A percentile compares a stretch with the other conserved stretches of the same genome.
Conservation (phyloP, 371 early-diverging fungal genomes). For the Mortierella sp. region DNA sequence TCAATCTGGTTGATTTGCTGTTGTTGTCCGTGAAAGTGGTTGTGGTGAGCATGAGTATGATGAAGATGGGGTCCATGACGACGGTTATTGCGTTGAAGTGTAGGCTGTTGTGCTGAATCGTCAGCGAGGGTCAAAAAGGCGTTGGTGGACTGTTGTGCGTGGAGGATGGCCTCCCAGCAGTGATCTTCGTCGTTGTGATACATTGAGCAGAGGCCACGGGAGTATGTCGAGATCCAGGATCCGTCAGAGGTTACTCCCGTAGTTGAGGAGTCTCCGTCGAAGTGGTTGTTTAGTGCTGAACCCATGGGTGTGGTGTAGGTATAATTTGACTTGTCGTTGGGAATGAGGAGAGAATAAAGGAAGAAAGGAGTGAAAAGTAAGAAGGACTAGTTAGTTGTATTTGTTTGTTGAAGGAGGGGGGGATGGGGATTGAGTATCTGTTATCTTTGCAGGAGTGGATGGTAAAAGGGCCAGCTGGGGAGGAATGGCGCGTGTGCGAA, state of each 20-base stretch:
- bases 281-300: constrained; percentile 21
- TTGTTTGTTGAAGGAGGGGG: background rate
- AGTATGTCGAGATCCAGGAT: constrained; percentile 38
- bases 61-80: background rate
- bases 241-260: constrained; percentile 2
- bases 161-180: constrained; percentile 35
- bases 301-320: constrained; percentile 19
- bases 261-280: constrained; percentile 8
- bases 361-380: background rate
- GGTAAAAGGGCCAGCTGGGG: background rate
- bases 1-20: background rate
- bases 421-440: background rate
- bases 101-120: background rate
- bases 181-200: constrained; percentile 37
- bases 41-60: background rate
- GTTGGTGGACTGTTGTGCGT: constrained; percentile 14
- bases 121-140: background rate
- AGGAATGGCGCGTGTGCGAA: background rate
- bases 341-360: background rate
- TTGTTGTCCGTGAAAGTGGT: background rate
- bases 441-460: background rate
- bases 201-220: constrained; percentile 37
- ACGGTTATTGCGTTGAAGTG: background rate
- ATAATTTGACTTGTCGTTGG: background rate
- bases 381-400: background rate